Evolutionary conservation across 1,284 basidiomycete species (phyloP), one percentile per base, ranked within the genome.

Genomic region (Rhodotorula glutinis): DNA sequence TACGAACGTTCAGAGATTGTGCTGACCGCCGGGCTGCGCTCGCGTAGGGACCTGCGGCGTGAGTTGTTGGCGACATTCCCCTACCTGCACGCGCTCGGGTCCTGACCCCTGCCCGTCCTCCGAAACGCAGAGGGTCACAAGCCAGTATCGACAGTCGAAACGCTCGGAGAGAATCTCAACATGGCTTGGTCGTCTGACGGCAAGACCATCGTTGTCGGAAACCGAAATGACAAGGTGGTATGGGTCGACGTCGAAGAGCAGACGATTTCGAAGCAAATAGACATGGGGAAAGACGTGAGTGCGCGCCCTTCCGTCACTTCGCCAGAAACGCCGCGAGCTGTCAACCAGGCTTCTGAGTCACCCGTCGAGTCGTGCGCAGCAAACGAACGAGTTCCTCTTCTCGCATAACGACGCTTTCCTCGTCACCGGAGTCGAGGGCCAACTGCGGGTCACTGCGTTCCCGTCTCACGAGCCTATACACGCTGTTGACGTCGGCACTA

Each of bases 181-280:
- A 69, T 73, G 63, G 55, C 63, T 1, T 73, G 72, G 72, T 72
- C 70, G 0, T 70, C 72, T 4, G 67, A 73, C 33, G 72, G 72
- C 7, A 47, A 66, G 44, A 52, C 65, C 19, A 57, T 73, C 43
- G 62, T 73, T 4, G 33, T 70, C 23, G 64, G 67, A 2, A 72
- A 65, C 54, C 33, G 63, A 16, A 53, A 38, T 1, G 72, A 73
- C 56, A 16, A 49, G 13, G 54, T 72, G 4, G n/a, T 62, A 2
- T 67, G 64, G 65, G 59, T 73, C 21, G 72, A 73, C 30, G 67
- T 61, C 16, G 63, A 67, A 25, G 40, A 57, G 29, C 65, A 70
- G 25, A 30, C 27, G 49, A 33, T 72, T 16, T 40, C 64, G 21
- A 43, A 60, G 13, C 30, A 47, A 27, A 53, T 43, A 43, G 54